Evolutionary conservation across 768 basidiomycete genomes (phyloP).

Genomic region (Suillus hirtellus): DNA sequence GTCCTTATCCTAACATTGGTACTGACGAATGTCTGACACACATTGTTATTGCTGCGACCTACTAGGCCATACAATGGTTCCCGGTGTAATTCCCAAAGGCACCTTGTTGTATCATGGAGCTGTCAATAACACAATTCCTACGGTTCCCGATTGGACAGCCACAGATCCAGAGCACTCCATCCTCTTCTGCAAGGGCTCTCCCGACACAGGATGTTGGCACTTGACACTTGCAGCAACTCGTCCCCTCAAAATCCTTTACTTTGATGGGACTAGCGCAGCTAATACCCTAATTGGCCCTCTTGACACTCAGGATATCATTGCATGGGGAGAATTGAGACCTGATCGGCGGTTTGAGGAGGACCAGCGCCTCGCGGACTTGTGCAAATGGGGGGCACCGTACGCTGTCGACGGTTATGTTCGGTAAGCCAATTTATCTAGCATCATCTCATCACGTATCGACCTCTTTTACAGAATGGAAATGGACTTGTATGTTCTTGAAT

Average conservation of each 20-base stretch:
- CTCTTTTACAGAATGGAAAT: constrained; percentile 43
- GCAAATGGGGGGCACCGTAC: constrained; percentile 43
- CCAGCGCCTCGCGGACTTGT: constrained; percentile 39
- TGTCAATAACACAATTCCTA: constrained; percentile 23
- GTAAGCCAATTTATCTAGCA: not conserved
- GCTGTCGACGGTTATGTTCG: constrained; percentile 41
- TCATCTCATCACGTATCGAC: not conserved
- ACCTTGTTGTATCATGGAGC: constrained; percentile 20
- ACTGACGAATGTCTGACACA: not conserved
- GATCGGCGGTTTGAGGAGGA: constrained; percentile 30
- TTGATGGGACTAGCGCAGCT: constrained; percentile 32
- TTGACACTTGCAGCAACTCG: constrained; percentile 20
- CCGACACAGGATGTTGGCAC: constrained; percentile 21
- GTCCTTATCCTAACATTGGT: not conserved
- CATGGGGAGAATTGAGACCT: constrained; percentile 36
- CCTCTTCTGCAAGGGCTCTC: constrained; percentile 33
- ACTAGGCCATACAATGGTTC: constrained; percentile 10
- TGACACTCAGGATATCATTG: constrained; percentile 47
- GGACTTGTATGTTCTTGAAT: constrained; percentile 41
- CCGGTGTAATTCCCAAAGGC: constrained; percentile 11
- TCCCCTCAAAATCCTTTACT: constrained; percentile 34
- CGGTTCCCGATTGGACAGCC: constrained; percentile 35
- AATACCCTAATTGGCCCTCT: constrained; percentile 32
- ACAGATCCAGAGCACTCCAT: constrained; percentile 40
- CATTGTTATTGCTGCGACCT: not conserved